Percentiles rank a stretch among this genome's conserved stretches.
These are phyloP conservation scores for Emergomyces pasteurianus DNA, from an alignment of 2,329 filamentous ascomycete genomes.

Conservation along the genomic window DNA sequence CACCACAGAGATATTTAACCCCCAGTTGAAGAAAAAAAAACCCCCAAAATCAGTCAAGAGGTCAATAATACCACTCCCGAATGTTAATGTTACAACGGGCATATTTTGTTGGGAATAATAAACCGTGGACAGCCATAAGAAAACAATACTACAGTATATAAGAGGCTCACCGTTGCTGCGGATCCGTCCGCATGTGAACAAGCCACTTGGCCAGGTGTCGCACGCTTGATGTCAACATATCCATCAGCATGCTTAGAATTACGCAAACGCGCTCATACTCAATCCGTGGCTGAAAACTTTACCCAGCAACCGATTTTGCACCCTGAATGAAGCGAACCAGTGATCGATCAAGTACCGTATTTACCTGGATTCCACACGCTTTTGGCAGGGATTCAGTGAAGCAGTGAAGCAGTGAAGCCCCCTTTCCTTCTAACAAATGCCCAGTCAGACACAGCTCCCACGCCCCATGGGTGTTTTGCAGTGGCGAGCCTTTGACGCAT, in stretches of 20 bases:
- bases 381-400: not conserved
- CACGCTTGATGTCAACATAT: not conserved
- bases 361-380: not conserved
- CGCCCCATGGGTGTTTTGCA: not conserved
- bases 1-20: not conserved
- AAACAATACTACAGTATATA: not conserved
- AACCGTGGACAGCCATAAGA: not conserved
- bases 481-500: not conserved
- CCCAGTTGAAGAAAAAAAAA: not conserved
- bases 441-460: too few relatives aligned
- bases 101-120: not conserved
- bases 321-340: not conserved
- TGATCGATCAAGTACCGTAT: too few relatives aligned
- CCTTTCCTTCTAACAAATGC: not conserved
- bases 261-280: not conserved
- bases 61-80: not conserved
- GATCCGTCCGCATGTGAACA: not conserved
- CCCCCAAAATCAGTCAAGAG: not conserved
- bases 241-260: not conserved
- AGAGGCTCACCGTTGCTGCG: not conserved
- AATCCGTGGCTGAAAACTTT: not conserved
- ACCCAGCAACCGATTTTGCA: not conserved
- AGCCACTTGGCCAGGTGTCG: not conserved
- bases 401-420: too few relatives aligned
- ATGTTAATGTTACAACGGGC: not conserved